A percentile compares a stretch with the other conserved stretches of the same genome.
Evolutionary conservation across 495 filamentous ascomycete species (phyloP).

Genomic region (Bombardia bombarda): DNA sequence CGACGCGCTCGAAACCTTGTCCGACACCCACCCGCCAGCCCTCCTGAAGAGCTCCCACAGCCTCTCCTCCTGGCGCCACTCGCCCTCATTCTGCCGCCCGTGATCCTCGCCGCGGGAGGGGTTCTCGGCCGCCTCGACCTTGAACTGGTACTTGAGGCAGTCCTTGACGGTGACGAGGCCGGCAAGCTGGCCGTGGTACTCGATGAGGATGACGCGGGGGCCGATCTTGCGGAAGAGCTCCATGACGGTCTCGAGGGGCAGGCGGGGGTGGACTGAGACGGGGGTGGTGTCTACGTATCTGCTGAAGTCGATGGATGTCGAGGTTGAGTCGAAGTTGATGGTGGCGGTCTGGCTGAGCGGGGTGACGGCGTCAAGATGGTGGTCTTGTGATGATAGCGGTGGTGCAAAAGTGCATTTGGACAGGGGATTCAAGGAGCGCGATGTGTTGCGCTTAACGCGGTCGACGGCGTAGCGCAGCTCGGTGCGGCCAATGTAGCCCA

Average conservation of each 20-base stretch:
- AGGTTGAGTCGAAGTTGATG: conserved; percentile 30
- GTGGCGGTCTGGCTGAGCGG: conserved; percentile 51
- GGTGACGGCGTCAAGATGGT: conserved; percentile 20
- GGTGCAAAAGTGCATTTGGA: conserved; percentile 70
- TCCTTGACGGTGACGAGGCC: conserved; percentile 96
- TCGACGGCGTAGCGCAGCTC: conserved; percentile 92
- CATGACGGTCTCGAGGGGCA: conserved; percentile 95
- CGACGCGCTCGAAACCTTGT: conserved; percentile 37
- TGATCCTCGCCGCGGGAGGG: conserved; percentile 40
- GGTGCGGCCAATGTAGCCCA: conserved; percentile 93
- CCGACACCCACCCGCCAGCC: conserved; percentile 47
- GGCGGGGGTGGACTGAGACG: conserved; percentile 80
- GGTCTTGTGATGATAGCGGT: conserved; percentile 23
- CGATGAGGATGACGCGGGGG: conserved; percentile 85
- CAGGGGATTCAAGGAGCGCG: conserved; percentile 57
- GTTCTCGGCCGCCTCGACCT: conserved; percentile 84
- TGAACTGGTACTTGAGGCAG: conserved; percentile 96
- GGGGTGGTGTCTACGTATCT: conserved; percentile 87
- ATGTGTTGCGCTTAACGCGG: conserved; percentile 65
- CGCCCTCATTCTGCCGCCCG: conserved; percentile 28
- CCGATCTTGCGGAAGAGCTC: conserved; percentile 99
- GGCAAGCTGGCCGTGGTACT: conserved; percentile 72
- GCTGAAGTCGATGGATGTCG: conserved; percentile 68
- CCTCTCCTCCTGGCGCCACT: conserved; percentile 53
- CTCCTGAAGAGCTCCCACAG: conserved; percentile 59